Evolutionary conservation across 2,329 filamentous ascomycete genomes (phyloP).

Genomic region (Trichoderma hamatum): DNA sequence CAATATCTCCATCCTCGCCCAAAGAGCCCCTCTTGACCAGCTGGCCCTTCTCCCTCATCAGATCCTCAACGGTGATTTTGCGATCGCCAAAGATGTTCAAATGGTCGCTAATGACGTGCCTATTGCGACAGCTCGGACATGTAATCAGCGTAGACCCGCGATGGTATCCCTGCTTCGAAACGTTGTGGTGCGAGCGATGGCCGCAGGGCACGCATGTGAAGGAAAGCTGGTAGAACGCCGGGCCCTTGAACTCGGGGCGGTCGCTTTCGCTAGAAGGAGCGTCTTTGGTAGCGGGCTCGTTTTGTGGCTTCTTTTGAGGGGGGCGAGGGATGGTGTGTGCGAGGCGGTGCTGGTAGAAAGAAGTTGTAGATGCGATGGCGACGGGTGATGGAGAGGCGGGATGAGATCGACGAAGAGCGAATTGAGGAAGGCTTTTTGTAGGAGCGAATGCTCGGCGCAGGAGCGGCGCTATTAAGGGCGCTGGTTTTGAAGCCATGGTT

Average conservation of each 20-base stretch:
- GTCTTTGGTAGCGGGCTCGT: constrained; percentile 27
- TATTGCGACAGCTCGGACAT: constrained; percentile 82
- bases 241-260: constrained; percentile 39
- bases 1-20: constrained; percentile 79
- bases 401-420: constrained; percentile 28
- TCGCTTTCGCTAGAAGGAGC: constrained; percentile 36
- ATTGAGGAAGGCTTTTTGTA: constrained; percentile 28
- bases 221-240: constrained; percentile 80
- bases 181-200: constrained; percentile 75
- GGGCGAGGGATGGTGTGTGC: constrained; percentile 45
- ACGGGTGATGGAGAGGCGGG: constrained; percentile 25
- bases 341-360: constrained; percentile 33
- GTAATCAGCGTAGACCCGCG: constrained; percentile 84
- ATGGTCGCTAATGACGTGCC: constrained; percentile 92
- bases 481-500: constrained; percentile 39
- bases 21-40: constrained; percentile 72
- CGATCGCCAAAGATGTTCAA: constrained; percentile 75
- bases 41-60: constrained; percentile 75
- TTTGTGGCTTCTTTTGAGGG: constrained; percentile 28
- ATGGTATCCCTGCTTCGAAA: constrained; percentile 96
- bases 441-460: constrained; percentile 30
- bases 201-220: constrained; percentile 92
- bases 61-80: constrained; percentile 71
- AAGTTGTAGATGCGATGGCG: neutral
- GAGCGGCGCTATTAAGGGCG: constrained; percentile 29